Evolutionary conservation across 108 stramenopile species (phyloP), one percentile per base, ranked within the genome.

Genomic region (Cylindrotheca fusiformis): DNA sequence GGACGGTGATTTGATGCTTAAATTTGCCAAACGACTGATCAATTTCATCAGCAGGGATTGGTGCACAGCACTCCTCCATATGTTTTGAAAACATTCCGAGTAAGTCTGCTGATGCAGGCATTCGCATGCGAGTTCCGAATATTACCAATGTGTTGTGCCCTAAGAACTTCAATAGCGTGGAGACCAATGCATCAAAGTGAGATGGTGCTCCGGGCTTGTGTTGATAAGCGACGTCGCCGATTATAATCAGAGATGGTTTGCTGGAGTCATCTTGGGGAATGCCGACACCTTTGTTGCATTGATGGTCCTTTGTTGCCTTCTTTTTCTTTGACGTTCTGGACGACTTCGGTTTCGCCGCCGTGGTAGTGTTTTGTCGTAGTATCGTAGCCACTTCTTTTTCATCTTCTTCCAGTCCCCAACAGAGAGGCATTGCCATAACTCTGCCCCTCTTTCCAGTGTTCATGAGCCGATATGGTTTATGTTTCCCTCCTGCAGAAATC

Each of bases 161-260:
- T 22, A 64, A 50, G 32, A 82, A 76, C 18, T 61, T 63, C 19
- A 79, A 49, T 3, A 82, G 44, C 18, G 77, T 79, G 2, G 77
- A 75, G 3, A 76, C 46, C 21, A 82, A 36, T n/a, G 53, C 54
- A 49, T 82, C 77, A 69, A 82, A 82, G 62, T 82, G 81, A 8
- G 77, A 78, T 14, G 77, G 75, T 22, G 76, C 76, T 3, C 77
- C 81, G 10, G 81, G 81, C 46, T 67, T 65, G 46, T 82, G 81
- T 48, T 82, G 81, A 29, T 82, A 82, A 4, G 81, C 77, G 17
- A 82, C 81, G 52, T 82, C 81, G 18, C 81, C 81, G 57, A 79
- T 76, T 19, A 82, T 58, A 0, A 82, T 72, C 25, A 82, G 29
- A 20, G 68, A 69, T 1, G 81, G 81, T 27, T 67, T 72, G 57